phyloP scores from a whole-genome alignment of 2,329 filamentous ascomycete species.

The Myriangium duriaei region DNA sequence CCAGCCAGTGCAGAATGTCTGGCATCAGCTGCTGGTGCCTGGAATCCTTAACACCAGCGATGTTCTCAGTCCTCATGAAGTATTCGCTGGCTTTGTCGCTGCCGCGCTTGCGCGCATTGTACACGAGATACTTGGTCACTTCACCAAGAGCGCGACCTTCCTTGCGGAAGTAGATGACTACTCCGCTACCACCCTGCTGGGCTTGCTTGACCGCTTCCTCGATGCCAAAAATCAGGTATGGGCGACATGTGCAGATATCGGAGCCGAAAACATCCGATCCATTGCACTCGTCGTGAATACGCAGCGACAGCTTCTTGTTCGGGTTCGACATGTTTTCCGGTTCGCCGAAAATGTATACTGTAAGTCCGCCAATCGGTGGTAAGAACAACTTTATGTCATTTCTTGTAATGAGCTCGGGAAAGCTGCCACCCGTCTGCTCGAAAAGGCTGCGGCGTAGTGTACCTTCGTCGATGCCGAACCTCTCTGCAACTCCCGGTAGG shows the following conservation, averaged over 20 bases:
- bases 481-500: slow-evolving; percentile 56
- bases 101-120: slow-evolving; percentile 72
- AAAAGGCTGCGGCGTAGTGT: slow-evolving; percentile 77
- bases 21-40: slow-evolving; percentile 97
- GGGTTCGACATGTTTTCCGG: slow-evolving; percentile 88
- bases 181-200: slow-evolving; percentile 81
- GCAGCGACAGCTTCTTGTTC: slow-evolving; percentile 64
- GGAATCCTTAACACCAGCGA: slow-evolving; percentile 93
- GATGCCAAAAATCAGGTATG: slow-evolving; percentile 92
- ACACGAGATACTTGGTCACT: slow-evolving; percentile 77
- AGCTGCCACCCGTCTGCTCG: slow-evolving; percentile 90
- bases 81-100: slow-evolving; percentile 76
- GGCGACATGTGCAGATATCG: slow-evolving; percentile 93
- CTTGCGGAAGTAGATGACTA: slow-evolving; percentile 98
- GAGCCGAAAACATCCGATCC: slow-evolving; percentile 96
- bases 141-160: slow-evolving; percentile 90
- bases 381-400: slow-evolving; percentile 91
- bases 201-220: slow-evolving; percentile 96
- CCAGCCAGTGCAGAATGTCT: slow-evolving; percentile 84
- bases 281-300: slow-evolving; percentile 84
- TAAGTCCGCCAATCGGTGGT: slow-evolving; percentile 87
- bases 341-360: slow-evolving; percentile 94
- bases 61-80: slow-evolving; percentile 95
- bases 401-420: slow-evolving; percentile 90
- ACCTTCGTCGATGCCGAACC: slow-evolving; percentile 92